phyloP scores from a whole-genome alignment of 495 filamentous ascomycete genomes.

The Chaetomium tenue region DNA sequence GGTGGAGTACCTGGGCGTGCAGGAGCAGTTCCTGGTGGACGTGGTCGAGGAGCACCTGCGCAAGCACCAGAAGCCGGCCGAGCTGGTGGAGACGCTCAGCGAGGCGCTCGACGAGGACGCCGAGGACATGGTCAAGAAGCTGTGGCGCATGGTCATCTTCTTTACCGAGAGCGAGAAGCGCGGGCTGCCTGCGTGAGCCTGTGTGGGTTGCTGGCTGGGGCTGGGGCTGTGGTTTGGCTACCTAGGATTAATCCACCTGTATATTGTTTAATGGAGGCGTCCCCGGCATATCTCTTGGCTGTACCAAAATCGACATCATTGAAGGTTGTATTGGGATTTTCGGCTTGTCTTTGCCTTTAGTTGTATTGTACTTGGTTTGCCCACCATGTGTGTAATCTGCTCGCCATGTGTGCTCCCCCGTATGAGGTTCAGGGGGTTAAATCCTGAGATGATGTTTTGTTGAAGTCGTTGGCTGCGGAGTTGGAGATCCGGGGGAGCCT shows the following conservation, averaged over 20 bases:
- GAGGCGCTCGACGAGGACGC: slow-evolving; percentile 95
- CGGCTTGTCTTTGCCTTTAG: no score
- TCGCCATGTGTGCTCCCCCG: no score
- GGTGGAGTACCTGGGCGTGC: slow-evolving; percentile 90
- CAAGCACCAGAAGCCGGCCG: slow-evolving; percentile 71
- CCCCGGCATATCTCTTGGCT: background rate
- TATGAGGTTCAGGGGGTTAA: background rate
- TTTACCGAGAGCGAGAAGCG: slow-evolving; percentile 94
- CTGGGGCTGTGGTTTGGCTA: background rate
- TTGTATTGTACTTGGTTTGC: no score
- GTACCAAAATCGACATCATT: background rate
- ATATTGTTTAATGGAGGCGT: slow-evolving; percentile 1
- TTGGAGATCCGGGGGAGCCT: slow-evolving; percentile 21
- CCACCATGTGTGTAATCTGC: no score
- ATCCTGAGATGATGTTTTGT: background rate
- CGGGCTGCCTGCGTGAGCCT: slow-evolving; percentile 67
- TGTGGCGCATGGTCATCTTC: slow-evolving; percentile 99
- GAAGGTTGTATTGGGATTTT: no score
- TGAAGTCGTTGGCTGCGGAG: slow-evolving; percentile 6
- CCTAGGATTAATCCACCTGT: slow-evolving; percentile 1
- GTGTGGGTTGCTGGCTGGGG: background rate
- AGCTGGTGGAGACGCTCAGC: slow-evolving; percentile 78
- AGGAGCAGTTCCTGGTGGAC: slow-evolving; percentile 93
- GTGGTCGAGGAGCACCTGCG: slow-evolving; percentile 85
- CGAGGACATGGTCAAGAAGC: slow-evolving; percentile 88